These are phyloP conservation scores for Ambrosia hybrid DNA, from an alignment of 140 eudicot species.

Conservation along the genomic window DNA sequence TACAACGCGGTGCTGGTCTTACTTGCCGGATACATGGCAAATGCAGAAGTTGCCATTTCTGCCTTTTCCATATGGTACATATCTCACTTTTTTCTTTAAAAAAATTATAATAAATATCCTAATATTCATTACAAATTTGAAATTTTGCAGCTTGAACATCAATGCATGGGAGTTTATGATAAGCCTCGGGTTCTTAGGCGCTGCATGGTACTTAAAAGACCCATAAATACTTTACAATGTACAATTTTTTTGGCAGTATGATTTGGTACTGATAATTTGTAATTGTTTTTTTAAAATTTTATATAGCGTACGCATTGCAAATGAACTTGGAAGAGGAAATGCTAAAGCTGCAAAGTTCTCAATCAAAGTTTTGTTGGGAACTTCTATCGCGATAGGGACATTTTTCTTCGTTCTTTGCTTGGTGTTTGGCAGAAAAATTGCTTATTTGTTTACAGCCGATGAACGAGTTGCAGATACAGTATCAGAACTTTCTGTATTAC, in stretches of 20 bases:
- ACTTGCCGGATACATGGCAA: constrained; percentile 77
- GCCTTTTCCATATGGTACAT: constrained; percentile 91
- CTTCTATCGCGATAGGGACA: constrained; percentile 59
- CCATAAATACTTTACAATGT: not conserved
- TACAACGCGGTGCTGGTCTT: constrained; percentile 76
- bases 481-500: constrained; percentile 60
- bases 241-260: not conserved
- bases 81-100: not conserved
- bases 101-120: not conserved
- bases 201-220: constrained; percentile 60
- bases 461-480: constrained; percentile 59
- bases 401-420: constrained; percentile 58
- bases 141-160: constrained; percentile 75
- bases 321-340: constrained; percentile 87
- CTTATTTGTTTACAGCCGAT: constrained; percentile 58
- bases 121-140: not conserved
- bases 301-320: constrained; percentile 73
- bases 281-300: not conserved
- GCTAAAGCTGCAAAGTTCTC: constrained; percentile 79
- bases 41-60: constrained; percentile 80
- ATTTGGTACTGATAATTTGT: not conserved
- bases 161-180: constrained; percentile 81
- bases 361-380: constrained; percentile 59
- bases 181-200: constrained; percentile 77
- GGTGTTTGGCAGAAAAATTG: constrained; percentile 53